phyloP scores from a whole-genome alignment of 352 stramenopile genomes.

The Phytophthora cryptogea region DNA sequence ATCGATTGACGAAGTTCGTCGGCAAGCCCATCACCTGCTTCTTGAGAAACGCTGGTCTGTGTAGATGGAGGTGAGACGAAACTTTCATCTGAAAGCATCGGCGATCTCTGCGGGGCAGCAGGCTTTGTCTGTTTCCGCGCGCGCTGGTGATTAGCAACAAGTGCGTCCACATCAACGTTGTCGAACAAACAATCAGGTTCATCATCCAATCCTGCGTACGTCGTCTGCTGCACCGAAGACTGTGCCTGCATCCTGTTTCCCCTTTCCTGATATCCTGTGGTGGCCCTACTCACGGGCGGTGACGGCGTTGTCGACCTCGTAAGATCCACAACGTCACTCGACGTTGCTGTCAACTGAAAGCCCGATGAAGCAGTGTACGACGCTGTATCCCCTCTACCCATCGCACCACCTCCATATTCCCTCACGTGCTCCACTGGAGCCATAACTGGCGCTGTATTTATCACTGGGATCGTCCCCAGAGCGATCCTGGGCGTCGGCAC shows the following conservation, averaged over 20 bases:
- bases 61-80: constrained; percentile 23
- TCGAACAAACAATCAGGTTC: constrained; percentile 41
- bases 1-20: constrained; percentile 57
- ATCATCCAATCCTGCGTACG: constrained; percentile 18
- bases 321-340: constrained; percentile 35
- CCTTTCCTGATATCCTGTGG: constrained; percentile 10
- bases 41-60: constrained; percentile 23
- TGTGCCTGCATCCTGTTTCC: neutral
- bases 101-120: constrained; percentile 2
- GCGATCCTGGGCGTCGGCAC: constrained; percentile 48
- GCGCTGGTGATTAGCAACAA: constrained; percentile 52
- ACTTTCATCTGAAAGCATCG: constrained; percentile 7
- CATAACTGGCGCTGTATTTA: constrained; percentile 13
- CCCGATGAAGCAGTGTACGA: neutral
- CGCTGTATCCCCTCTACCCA: neutral
- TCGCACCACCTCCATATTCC: constrained; percentile 1
- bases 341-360: constrained; percentile 3
- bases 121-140: constrained; percentile 32
- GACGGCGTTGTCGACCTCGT: constrained; percentile 13
- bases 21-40: constrained; percentile 17
- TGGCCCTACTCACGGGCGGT: neutral
- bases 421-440: constrained; percentile 3
- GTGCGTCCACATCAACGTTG: constrained; percentile 54
- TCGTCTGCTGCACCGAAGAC: constrained; percentile 7
- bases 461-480: constrained; percentile 33